Conservation (phyloP, 2,329 filamentous ascomycete species). For the Pyricularia sp. region DNA sequence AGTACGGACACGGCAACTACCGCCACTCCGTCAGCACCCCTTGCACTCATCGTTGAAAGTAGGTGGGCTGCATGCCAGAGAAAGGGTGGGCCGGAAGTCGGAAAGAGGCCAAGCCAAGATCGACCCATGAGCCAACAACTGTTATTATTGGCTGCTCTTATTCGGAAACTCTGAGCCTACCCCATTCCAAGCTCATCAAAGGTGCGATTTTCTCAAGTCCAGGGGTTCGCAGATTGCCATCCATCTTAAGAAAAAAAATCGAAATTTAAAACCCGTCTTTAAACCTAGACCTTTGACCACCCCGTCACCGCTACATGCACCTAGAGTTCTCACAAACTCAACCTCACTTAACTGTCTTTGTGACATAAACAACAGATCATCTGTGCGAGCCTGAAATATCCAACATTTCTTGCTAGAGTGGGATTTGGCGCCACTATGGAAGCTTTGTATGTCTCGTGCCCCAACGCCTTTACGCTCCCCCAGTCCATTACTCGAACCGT, state of each 20-base stretch:
- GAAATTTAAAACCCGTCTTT: background rate
- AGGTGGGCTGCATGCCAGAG: background rate
- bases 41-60: background rate
- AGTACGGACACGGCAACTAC: background rate
- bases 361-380: background rate
- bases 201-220: background rate
- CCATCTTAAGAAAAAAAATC: background rate
- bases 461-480: background rate
- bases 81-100: slow-evolving; percentile 4
- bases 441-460: background rate
- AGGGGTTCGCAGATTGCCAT: background rate
- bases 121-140: background rate
- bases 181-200: background rate
- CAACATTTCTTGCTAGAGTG: background rate
- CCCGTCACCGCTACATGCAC: background rate
- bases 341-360: background rate
- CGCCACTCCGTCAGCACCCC: background rate
- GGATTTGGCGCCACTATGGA: slow-evolving; percentile 6
- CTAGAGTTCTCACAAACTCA: background rate
- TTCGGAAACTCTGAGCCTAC: background rate
- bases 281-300: background rate
- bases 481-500: background rate
- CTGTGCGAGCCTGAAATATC: background rate
- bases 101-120: background rate
- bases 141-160: background rate